Base-by-base conservation (phyloP, 768 basidiomycete genomes). In the Xanthoconium purpureum region DNA sequence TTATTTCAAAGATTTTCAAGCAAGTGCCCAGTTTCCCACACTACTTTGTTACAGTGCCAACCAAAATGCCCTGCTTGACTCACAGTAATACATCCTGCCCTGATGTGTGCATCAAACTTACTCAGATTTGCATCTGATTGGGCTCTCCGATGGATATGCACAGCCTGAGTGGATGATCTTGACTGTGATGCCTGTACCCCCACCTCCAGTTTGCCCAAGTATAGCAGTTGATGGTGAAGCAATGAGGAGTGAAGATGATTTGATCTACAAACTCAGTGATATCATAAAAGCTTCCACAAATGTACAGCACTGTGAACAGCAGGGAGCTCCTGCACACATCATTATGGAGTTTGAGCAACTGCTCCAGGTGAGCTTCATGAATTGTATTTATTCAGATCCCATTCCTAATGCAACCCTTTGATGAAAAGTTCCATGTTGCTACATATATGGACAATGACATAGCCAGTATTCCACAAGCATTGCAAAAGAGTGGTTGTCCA, bases 391-490 rank as follows among this genome's bases (percentile, higher is more conserved):
- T 50, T 35, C 13, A 28, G 10, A 14, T 55, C 30, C 52, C 35
- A 13, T 47, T 51, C 30, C 38, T 53, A 46, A 58, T 29, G 6
- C 37, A 8, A 9, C 7, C 15, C 51, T 15, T 38, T 18, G 35
- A 39, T 18, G 43, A 62, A 0, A 39, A 97, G 93, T 99, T 95
- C 71, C 97, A 99, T 68, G 94, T 98, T 57, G 97, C 97, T 3
- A 98, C 97, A 0, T 99, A 98, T 70, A 99, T 99, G 96, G 97
- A 99, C 69, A 99, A 99, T 68, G 95, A 98, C 68, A 95, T 98
- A 55, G 94, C 97, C 35, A 97, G 97, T 44, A 92, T 98, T 35
- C 97, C 97, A 1, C 96, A 98, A 67, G 94, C 97, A 3, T 75
- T 96, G 62, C 97, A 98, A 67, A 98, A 98, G 73, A 95, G 93